Percentiles rank a stretch among this genome's conserved stretches.
Evolutionary conservation across 805 yeast species (phyloP).

Genomic region (Yarrowia yakushimensis): DNA sequence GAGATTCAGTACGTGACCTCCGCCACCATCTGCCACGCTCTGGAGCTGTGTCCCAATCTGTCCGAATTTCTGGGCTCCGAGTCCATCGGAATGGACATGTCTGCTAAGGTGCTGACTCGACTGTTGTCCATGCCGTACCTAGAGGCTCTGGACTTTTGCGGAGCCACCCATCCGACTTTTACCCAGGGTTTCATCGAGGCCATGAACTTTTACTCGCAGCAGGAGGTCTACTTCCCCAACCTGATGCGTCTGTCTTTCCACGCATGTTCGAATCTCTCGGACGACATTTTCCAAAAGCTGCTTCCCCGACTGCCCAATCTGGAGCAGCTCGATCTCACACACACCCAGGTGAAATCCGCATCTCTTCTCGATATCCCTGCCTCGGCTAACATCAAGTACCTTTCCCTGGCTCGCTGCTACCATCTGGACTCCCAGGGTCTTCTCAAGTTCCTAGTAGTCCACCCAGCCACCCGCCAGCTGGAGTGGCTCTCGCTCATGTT

Average conservation of each 20-base stretch:
- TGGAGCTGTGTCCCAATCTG: slow-evolving; percentile 58
- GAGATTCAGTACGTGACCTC: slow-evolving; percentile 89
- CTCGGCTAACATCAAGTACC: slow-evolving; percentile 63
- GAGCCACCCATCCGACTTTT: slow-evolving; percentile 55
- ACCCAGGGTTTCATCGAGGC: slow-evolving; percentile 22
- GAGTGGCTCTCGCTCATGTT: slow-evolving; percentile 66
- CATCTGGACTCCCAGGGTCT: slow-evolving; percentile 69
- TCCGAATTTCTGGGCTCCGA: slow-evolving; percentile 80
- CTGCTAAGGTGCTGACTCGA: slow-evolving; percentile 50
- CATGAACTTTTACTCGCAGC: slow-evolving; percentile 26
- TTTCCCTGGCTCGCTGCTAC: slow-evolving; percentile 63
- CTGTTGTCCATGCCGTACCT: slow-evolving; percentile 58
- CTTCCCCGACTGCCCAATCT: slow-evolving; percentile 56
- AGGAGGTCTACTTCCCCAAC: slow-evolving; percentile 30
- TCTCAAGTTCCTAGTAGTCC: slow-evolving; percentile 63
- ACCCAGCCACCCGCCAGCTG: slow-evolving; percentile 59
- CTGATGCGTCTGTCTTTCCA: slow-evolving; percentile 65
- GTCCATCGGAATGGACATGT: slow-evolving; percentile 78
- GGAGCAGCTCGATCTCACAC: slow-evolving; percentile 72
- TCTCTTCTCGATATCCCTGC: slow-evolving; percentile 54
- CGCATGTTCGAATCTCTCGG: slow-evolving; percentile 77
- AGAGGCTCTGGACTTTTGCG: slow-evolving; percentile 81
- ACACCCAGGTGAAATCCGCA: slow-evolving; percentile 70
- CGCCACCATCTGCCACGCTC: slow-evolving; percentile 61
- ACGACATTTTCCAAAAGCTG: slow-evolving; percentile 52